A percentile compares a stretch with the other conserved stretches of the same genome.
Conservation (phyloP, 176 grass and related monocot species). For the Eleusine indica region DNA sequence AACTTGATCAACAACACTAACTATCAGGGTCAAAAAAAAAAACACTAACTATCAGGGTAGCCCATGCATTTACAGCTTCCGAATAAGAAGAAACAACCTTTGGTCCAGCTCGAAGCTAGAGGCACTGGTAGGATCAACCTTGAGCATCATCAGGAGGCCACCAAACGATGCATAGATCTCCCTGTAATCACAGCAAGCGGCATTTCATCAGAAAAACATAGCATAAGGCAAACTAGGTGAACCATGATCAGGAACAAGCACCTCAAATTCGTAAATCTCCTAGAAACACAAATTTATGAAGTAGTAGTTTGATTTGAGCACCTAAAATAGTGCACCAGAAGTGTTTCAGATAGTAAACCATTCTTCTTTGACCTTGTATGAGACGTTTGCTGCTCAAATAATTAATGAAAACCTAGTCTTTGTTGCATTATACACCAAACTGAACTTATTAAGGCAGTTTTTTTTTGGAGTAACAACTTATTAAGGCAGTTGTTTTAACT, state of each 20-base stretch:
- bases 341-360: not conserved
- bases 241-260: too few species aligned
- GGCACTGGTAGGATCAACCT: slow-evolving; percentile 50
- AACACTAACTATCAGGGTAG: not conserved
- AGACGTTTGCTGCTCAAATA: not conserved
- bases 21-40: not conserved
- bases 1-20: not conserved
- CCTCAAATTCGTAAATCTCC: not conserved
- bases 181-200: slow-evolving; percentile 8
- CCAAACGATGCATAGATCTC: slow-evolving; percentile 66
- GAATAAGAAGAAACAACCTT: slow-evolving; percentile 60
- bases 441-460: not conserved
- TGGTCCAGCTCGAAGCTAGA: slow-evolving; percentile 55
- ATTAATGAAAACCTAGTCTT: not conserved
- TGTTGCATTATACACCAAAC: not conserved
- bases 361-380: not conserved
- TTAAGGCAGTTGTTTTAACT: not conserved
- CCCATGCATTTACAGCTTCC: slow-evolving; percentile 45
- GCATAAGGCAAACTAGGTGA: not conserved
- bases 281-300: not conserved
- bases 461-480: not conserved
- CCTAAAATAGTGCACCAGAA: not conserved
- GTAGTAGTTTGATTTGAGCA: not conserved
- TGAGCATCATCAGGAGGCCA: slow-evolving; percentile 61
- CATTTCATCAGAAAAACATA: slow-evolving; percentile 15